These are phyloP conservation scores for Taphrina sp. DNA, from an alignment of 1,139 yeast species.

Conservation along the genomic window DNA sequence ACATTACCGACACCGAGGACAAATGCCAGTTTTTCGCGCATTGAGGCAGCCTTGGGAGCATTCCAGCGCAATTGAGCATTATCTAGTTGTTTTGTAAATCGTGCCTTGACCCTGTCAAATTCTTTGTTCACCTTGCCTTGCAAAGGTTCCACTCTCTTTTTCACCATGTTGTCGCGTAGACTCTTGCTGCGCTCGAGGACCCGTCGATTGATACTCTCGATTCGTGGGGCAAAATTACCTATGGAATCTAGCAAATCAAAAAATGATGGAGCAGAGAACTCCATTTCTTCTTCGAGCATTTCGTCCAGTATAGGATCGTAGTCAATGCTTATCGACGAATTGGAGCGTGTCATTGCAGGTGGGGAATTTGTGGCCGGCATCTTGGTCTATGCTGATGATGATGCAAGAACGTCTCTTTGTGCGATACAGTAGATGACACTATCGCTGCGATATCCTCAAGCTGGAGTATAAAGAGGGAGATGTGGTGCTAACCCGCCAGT, in stretches of 20 bases:
- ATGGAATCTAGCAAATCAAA: conserved; percentile 28
- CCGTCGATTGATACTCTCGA: conserved; percentile 24
- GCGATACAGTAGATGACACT: too few relatives aligned
- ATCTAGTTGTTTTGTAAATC: conserved; percentile 48
- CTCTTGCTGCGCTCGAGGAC: conserved; percentile 25
- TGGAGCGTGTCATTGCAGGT: conserved; percentile 21
- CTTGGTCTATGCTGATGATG: too few relatives aligned
- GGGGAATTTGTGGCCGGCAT: conserved; percentile 11
- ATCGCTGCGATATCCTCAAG: too few relatives aligned
- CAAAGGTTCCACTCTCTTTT: conserved; percentile 26
- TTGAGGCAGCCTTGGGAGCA: conserved; percentile 47
- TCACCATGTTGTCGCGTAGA: conserved; percentile 16
- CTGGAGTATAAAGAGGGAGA: too few relatives aligned
- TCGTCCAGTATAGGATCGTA: conserved; percentile 31
- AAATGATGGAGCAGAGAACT: conserved; percentile 18
- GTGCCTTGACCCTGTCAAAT: conserved; percentile 42
- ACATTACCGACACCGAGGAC: conserved; percentile 68
- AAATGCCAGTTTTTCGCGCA: conserved; percentile 78
- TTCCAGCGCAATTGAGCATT: conserved; percentile 59
- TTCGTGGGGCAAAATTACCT: conserved; percentile 27
- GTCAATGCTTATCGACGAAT: conserved; percentile 16
- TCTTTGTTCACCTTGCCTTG: conserved; percentile 40
- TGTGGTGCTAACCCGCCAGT: too few relatives aligned
- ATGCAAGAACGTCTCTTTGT: too few relatives aligned
- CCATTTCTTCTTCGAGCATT: conserved; percentile 31